A percentile compares a stretch with the other conserved stretches of the same genome.
Conservation (phyloP, 2,329 filamentous ascomycete genomes). For the Fusarium miscanthi region DNA sequence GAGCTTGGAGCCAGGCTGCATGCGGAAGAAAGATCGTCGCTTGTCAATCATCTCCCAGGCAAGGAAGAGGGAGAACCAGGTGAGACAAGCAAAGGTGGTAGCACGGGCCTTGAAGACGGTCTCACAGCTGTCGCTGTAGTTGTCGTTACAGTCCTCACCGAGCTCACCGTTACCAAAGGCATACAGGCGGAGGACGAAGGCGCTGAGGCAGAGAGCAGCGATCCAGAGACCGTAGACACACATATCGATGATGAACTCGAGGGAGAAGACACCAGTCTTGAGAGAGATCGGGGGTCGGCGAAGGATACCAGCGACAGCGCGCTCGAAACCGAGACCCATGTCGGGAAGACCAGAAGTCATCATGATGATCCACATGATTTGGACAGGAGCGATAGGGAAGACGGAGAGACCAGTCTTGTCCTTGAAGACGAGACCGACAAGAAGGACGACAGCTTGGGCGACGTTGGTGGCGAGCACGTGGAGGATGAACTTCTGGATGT, state of each 20-base stretch:
- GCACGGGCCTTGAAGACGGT: conserved; percentile 77
- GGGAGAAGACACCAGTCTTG: conserved; percentile 71
- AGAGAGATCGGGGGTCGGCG: conserved; percentile 73
- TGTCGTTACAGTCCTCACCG: conserved; percentile 69
- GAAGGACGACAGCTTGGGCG: conserved; percentile 74
- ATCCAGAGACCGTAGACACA: conserved; percentile 76
- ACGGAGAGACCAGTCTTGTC: conserved; percentile 72
- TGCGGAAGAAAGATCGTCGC: conserved; percentile 79
- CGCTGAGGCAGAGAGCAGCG: conserved; percentile 69
- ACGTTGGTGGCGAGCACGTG: conserved; percentile 78
- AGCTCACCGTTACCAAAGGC: conserved; percentile 71
- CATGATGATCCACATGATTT: conserved; percentile 87
- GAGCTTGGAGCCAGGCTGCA: conserved; percentile 71
- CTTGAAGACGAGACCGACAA: conserved; percentile 79
- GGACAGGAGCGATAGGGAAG: conserved; percentile 78
- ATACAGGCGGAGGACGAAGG: conserved; percentile 74
- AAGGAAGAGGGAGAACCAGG: conserved; percentile 80
- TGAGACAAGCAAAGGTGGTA: conserved; percentile 78
- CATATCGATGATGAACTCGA: conserved; percentile 75
- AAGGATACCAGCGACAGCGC: conserved; percentile 76
- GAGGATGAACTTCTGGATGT: conserved; percentile 80
- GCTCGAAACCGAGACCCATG: conserved; percentile 81
- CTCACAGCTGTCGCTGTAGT: conserved; percentile 65
- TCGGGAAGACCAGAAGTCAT: conserved; percentile 79
- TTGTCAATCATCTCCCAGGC: conserved; percentile 83